Conservation (phyloP, 1,284 basidiomycete genomes). For the Marasmius sp. region DNA sequence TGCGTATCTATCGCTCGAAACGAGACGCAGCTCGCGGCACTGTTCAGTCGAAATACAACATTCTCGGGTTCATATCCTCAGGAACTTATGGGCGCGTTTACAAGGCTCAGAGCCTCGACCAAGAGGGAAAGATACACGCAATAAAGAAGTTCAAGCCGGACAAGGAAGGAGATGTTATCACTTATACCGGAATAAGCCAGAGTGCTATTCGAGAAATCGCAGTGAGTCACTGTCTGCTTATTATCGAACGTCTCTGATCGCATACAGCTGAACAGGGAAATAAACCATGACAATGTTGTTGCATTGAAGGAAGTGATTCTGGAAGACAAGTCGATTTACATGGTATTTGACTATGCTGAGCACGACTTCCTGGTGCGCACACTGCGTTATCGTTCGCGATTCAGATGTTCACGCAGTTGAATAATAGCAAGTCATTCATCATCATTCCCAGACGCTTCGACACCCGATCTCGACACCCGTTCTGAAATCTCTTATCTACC, state of each 20-base stretch:
- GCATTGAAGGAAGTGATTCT: conserved; percentile 92
- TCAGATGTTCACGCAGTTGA: conserved; percentile 1
- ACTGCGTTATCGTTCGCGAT: background rate
- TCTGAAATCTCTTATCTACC: conserved; percentile 92
- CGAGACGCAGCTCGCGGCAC: conserved; percentile 67
- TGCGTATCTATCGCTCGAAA: conserved; percentile 83
- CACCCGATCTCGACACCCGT: conserved; percentile 72
- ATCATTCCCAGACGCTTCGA: conserved; percentile 90
- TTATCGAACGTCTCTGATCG: background rate
- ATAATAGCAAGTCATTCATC: conserved; percentile 93
- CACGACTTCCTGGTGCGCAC: conserved; percentile 89
- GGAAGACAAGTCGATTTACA: conserved; percentile 97
- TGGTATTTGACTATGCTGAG: conserved; percentile 99
- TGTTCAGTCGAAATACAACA: conserved; percentile 83
- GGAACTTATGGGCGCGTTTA: conserved; percentile 98
- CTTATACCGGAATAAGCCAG: conserved; percentile 97
- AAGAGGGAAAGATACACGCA: conserved; percentile 74
- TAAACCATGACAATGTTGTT: conserved; percentile 91
- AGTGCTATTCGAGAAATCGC: conserved; percentile 96
- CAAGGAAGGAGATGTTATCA: conserved; percentile 92
- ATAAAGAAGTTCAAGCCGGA: conserved; percentile 99
- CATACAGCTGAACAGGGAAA: conserved; percentile 86
- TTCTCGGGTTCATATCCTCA: conserved; percentile 96
- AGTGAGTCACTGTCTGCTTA: conserved; percentile 45
- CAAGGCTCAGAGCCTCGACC: conserved; percentile 84